phyloP scores from a whole-genome alignment of 2,329 filamentous ascomycete species.

The Phaeosphaeriaceae sp. region DNA sequence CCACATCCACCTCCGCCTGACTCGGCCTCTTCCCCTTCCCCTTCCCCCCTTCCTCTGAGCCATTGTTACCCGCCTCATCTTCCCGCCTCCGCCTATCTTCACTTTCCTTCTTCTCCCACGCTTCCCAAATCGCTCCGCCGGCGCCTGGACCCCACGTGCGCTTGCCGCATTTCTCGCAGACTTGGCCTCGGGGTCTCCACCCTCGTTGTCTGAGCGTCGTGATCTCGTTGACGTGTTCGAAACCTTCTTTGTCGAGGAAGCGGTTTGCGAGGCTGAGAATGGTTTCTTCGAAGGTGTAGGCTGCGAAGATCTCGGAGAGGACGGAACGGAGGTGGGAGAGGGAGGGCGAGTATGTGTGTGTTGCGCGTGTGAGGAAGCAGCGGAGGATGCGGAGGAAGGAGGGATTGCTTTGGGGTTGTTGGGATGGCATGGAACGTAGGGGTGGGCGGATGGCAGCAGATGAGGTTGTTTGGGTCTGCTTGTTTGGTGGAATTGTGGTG shows the following conservation, averaged over 20 bases:
- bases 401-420: constrained; percentile 61
- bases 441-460: constrained; percentile 27
- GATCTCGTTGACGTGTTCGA: constrained; percentile 79
- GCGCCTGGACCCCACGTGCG: constrained; percentile 90
- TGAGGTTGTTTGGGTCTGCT: constrained; percentile 26
- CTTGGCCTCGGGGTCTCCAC: constrained; percentile 86
- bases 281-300: constrained; percentile 93
- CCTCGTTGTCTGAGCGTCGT: constrained; percentile 79
- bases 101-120: constrained; percentile 71
- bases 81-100: constrained; percentile 26
- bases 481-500: constrained; percentile 54
- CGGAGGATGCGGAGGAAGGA: constrained; percentile 90
- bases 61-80: constrained; percentile 50
- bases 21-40: constrained; percentile 38
- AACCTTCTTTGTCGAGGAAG: constrained; percentile 87
- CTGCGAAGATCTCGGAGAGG: constrained; percentile 87
- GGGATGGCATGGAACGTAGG: constrained; percentile 24
- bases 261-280: constrained; percentile 85
- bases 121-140: constrained; percentile 76
- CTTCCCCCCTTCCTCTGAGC: constrained; percentile 49
- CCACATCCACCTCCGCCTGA: constrained; percentile 11
- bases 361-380: constrained; percentile 84
- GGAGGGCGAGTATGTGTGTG: constrained; percentile 76
- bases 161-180: constrained; percentile 84
- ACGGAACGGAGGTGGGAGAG: constrained; percentile 86